Conservation (phyloP, 2,329 filamentous ascomycete genomes). For the Rhytidhysteron rufulum region DNA sequence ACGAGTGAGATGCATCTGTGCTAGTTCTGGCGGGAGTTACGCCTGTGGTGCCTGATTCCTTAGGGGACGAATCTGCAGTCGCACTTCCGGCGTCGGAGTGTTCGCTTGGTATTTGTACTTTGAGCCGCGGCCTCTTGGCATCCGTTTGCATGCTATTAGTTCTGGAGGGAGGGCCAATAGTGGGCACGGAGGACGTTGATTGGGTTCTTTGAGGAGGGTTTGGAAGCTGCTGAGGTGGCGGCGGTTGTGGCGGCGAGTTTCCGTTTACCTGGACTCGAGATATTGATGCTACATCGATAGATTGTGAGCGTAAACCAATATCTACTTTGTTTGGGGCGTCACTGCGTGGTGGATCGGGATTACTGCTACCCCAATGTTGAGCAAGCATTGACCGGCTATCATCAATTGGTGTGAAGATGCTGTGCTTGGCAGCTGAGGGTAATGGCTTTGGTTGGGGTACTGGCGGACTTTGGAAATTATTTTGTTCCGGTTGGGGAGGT, state of each 20-base stretch:
- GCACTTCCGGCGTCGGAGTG: slow-evolving; percentile 74
- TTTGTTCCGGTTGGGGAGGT: slow-evolving; percentile 50
- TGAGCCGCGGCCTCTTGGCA: slow-evolving; percentile 75
- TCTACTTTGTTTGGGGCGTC: slow-evolving; percentile 44
- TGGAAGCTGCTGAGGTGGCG: slow-evolving; percentile 23
- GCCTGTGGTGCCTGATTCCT: slow-evolving; percentile 56
- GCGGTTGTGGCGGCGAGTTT: slow-evolving; percentile 55
- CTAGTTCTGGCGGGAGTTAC: slow-evolving; percentile 54
- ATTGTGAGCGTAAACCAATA: slow-evolving; percentile 54
- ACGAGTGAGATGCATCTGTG: slow-evolving; percentile 56
- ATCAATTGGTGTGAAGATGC: slow-evolving; percentile 97
- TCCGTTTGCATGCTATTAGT: slow-evolving; percentile 70
- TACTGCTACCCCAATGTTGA: slow-evolving; percentile 65
- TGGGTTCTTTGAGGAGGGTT: slow-evolving; percentile 47
- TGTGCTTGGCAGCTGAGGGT: slow-evolving; percentile 66
- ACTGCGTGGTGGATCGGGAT: slow-evolving; percentile 44
- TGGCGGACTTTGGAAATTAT: slow-evolving; percentile 51
- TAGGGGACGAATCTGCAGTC: slow-evolving; percentile 67
- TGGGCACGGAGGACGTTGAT: slow-evolving; percentile 61
- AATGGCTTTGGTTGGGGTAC: slow-evolving; percentile 63
- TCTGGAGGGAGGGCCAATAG: slow-evolving; percentile 69
- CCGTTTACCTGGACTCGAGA: slow-evolving; percentile 40
- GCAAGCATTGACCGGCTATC: slow-evolving; percentile 85
- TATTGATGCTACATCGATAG: slow-evolving; percentile 59
- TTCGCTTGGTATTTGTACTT: slow-evolving; percentile 92